Conservation (phyloP, 148 eudicot species). For the Camellia lanceoleosa region DNA sequence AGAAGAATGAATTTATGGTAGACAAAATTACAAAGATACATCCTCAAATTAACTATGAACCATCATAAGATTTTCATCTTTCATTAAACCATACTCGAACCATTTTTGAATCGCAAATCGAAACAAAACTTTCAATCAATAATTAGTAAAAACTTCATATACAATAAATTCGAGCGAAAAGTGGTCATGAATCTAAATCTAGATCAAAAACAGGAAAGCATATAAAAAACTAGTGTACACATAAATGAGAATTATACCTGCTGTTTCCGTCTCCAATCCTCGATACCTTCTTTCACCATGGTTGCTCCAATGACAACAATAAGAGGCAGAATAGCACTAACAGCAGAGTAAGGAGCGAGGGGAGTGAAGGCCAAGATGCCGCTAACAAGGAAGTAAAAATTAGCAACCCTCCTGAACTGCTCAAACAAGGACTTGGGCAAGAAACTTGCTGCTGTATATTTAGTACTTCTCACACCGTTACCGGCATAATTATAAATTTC, state of each 20-base stretch:
- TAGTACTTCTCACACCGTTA: constrained; percentile 72
- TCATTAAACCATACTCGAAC: background rate
- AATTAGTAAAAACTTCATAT: background rate
- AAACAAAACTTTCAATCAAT: background rate
- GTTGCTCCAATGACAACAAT: constrained; percentile 74
- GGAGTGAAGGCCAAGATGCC: constrained; percentile 69
- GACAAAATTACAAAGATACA: background rate
- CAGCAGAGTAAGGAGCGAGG: constrained; percentile 68
- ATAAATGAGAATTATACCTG: constrained; percentile 44
- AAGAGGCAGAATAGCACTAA: constrained; percentile 67
- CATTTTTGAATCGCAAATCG: background rate
- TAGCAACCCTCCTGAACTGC: constrained; percentile 95
- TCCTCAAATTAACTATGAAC: background rate
- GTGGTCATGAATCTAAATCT: background rate
- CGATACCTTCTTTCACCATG: constrained; percentile 83
- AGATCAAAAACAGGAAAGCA: background rate
- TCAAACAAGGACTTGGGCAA: constrained; percentile 88
- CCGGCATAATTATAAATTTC: constrained; percentile 35
- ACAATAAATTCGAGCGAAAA: background rate
- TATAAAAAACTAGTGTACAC: background rate
- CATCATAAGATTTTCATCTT: background rate
- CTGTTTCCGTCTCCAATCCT: constrained; percentile 64
- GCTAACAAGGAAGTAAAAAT: constrained; percentile 70
- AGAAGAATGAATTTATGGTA: background rate
- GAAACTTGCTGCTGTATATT: constrained; percentile 72